Conservation (phyloP, 192 early-diverging fungal species). For the Podila epicladia region DNA sequence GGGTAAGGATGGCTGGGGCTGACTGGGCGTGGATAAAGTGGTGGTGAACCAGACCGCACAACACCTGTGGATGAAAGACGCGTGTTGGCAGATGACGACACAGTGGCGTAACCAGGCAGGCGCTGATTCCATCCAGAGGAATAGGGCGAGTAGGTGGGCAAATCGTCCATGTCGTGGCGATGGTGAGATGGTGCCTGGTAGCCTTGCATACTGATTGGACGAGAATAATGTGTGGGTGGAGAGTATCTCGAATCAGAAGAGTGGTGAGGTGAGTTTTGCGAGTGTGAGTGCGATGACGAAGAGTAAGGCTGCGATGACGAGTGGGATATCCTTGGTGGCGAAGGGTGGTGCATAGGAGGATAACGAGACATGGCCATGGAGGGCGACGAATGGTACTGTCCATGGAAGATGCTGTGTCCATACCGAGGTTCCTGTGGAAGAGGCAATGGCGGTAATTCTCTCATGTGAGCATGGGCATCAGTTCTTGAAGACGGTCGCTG, state of each 20-base stretch:
- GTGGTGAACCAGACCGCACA: constrained; percentile 26
- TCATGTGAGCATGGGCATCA: not conserved
- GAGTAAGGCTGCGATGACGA: constrained; percentile 8
- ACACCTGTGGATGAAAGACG: constrained; percentile 38
- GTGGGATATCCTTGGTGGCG: constrained; percentile 1
- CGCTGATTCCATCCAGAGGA: constrained; percentile 48
- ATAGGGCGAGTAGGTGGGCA: constrained; percentile 13
- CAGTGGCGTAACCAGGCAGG: constrained; percentile 39
- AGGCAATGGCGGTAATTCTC: not conserved
- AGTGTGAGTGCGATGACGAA: not conserved
- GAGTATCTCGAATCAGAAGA: not conserved
- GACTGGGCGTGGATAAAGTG: constrained; percentile 12
- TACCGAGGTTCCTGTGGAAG: constrained; percentile 1
- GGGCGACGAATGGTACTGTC: constrained; percentile 32
- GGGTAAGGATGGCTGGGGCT: constrained; percentile 17
- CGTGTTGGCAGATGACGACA: constrained; percentile 26
- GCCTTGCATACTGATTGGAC: constrained; percentile 38
- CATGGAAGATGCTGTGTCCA: constrained; percentile 4
- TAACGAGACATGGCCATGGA: constrained; percentile 47
- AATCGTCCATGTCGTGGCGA: constrained; percentile 26
- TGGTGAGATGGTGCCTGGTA: constrained; percentile 23
- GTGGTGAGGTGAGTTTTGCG: constrained; percentile 2
- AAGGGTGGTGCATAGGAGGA: constrained; percentile 1
- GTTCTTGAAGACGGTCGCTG: not conserved
- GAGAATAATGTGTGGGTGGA: constrained; percentile 7